Evolutionary conservation across 1,284 basidiomycete species (phyloP).

Genomic region (Schizopora paradoxa): DNA sequence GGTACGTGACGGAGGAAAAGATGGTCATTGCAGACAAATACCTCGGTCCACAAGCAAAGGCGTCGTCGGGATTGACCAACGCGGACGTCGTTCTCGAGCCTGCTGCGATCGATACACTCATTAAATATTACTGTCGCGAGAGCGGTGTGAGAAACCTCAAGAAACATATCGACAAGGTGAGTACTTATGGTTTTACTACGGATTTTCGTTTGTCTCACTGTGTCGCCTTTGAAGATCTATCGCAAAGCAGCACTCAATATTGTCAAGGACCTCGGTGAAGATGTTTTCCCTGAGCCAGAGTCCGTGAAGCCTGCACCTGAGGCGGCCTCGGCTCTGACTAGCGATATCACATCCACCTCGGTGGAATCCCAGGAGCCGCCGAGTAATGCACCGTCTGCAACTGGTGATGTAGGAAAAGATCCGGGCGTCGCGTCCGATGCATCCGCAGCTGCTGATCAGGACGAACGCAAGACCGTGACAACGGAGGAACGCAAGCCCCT

Average conservation of each 20-base stretch:
- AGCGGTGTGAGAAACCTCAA: constrained; percentile 93
- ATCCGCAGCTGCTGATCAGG: constrained; percentile 20
- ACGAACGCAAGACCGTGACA: constrained; percentile 53
- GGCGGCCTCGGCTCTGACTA: constrained; percentile 21
- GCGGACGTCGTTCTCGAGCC: constrained; percentile 77
- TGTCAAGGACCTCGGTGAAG: constrained; percentile 88
- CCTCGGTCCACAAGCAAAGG: constrained; percentile 92
- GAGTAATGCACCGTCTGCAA: constrained; percentile 30
- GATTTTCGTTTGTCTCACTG: constrained; percentile 7
- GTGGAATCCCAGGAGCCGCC: constrained; percentile 34
- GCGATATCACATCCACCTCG: constrained; percentile 16
- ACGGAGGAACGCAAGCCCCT: constrained; percentile 80
- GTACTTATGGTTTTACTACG: constrained; percentile 7
- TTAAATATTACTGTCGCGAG: constrained; percentile 96
- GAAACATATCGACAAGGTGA: constrained; percentile 93
- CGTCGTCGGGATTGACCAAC: constrained; percentile 80
- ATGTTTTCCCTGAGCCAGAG: constrained; percentile 72
- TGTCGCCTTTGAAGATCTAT: constrained; percentile 73
- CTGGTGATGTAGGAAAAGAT: constrained; percentile 19
- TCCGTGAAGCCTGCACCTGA: constrained; percentile 37
- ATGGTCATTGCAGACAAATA: constrained; percentile 88
- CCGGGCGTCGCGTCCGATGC: constrained; percentile 18
- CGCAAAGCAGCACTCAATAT: constrained; percentile 94
- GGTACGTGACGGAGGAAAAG: constrained; percentile 98
- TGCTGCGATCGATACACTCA: constrained; percentile 83